Evolutionary conservation across 257 asterid genomes (phyloP), one percentile per base, ranked within the genome.

Genomic region (Leptodermis oblonga): DNA sequence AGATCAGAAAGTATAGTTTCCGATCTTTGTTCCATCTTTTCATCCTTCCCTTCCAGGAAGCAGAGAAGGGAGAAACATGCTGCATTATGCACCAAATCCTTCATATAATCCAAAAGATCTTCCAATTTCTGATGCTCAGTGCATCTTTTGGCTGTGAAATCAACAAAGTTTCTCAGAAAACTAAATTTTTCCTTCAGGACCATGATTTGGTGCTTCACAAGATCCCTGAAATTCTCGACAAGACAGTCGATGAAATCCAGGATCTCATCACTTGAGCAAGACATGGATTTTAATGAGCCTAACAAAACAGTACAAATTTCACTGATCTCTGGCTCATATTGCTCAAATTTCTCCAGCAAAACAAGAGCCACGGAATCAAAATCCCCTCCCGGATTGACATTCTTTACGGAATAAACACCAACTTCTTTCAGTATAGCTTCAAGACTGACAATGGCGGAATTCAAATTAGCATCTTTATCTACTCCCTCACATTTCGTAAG

Each of bases 41-140:
- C 52, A 31, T 73, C 72, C 37, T 33, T 22, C 25, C 25, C 34
- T 13, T 49, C 49, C 30, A 74, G 10, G 70, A 53, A 59, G n/a
- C 33, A 46, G 23, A 52, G 4, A 37, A 45, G 22, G 25, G 67
- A 51, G 5, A 67, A n/a, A 11, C 53, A 28, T 34, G 62, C 13
- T 11, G 64, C 63, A 3, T 20, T 51, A 1, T 53, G 17, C 9
- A 17, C 15, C 31, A 36, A 66, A 49, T 4, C 39, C 28, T 60
- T 55, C 25, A 33, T 18, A 34, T 22, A 25, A n/a, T n/a, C 31
- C 52, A 28, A 30, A 20, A 70, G 25, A 43, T 33, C 37, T 30
- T 6, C 61, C 43, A 46, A 6, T 6, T 33, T 31, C 7, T 33
- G 51, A 22, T 14, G 31, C 12, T 20, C 17, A 4, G 34, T 33